Percentiles rank a stretch among this genome's conserved stretches.
These are phyloP conservation scores for Trametes coccinea DNA, from an alignment of 768 basidiomycete genomes.

Conservation along the genomic window DNA sequence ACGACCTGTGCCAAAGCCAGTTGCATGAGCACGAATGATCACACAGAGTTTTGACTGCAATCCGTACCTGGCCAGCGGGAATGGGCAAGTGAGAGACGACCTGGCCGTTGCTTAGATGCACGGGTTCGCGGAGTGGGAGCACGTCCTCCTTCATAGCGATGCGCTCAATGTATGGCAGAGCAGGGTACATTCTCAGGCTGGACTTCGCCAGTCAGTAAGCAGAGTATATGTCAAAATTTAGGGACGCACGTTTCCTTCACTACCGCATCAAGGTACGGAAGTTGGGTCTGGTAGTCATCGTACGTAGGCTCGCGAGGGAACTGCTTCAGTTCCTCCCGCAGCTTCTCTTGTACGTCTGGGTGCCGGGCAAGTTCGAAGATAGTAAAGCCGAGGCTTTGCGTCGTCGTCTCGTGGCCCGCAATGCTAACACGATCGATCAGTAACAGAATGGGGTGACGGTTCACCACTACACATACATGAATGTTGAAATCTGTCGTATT, in stretches of 20 bases:
- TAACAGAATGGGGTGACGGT: too few species aligned
- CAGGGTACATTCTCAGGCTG: slow-evolving; percentile 47
- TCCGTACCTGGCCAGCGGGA: slow-evolving; percentile 6
- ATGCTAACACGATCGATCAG: slow-evolving; percentile 18
- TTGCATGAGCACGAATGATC: neutral
- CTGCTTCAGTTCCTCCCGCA: slow-evolving; percentile 37
- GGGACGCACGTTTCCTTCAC: slow-evolving; percentile 23
- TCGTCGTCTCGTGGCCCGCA: slow-evolving; percentile 43
- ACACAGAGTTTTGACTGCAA: too few species aligned
- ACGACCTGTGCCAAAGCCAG: neutral
- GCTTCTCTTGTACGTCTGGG: slow-evolving; percentile 34
- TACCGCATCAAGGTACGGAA: slow-evolving; percentile 28
- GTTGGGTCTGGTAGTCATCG: slow-evolving; percentile 34
- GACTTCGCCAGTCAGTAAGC: neutral
- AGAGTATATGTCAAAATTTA: neutral
- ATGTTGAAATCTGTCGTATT: too few species aligned
- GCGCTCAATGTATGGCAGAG: slow-evolving; percentile 55
- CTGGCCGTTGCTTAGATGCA: slow-evolving; percentile 21
- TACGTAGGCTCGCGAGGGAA: slow-evolving; percentile 34
- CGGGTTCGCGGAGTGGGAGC: slow-evolving; percentile 45
- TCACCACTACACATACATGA: neutral
- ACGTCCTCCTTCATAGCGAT: slow-evolving; percentile 43
- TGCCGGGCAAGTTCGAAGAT: slow-evolving; percentile 39
- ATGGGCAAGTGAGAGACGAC: slow-evolving; percentile 7
- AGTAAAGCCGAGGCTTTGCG: slow-evolving; percentile 34